Evolutionary conservation across 345 rosid genomes (phyloP).

Genomic region (Turritis glabra): DNA sequence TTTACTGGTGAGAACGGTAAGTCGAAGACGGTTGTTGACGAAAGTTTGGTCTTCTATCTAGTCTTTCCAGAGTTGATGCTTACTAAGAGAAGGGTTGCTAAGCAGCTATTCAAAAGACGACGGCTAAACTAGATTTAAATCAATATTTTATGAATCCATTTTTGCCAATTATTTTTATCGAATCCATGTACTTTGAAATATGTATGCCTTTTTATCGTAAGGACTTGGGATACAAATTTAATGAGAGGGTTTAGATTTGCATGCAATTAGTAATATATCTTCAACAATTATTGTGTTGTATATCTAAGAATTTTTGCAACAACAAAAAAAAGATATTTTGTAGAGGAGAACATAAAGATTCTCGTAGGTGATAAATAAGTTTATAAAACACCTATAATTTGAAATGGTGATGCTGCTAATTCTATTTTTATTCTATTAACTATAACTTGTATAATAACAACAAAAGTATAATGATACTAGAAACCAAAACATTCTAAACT

Average conservation of each 20-base stretch:
- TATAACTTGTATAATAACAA: background rate
- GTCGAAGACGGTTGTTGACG: no score
- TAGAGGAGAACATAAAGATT: background rate
- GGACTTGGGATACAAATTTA: background rate
- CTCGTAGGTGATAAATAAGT: background rate
- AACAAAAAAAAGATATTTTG: no score
- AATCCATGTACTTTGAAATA: no score
- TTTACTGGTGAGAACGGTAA: background rate
- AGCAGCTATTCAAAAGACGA: no score
- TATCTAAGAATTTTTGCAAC: background rate
- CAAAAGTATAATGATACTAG: background rate
- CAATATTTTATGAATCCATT: no score
- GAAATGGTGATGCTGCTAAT: background rate
- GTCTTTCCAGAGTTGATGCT: background rate
- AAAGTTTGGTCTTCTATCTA: background rate
- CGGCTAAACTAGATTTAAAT: no score
- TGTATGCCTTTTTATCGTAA: background rate
- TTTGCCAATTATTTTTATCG: no score
- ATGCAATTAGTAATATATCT: background rate
- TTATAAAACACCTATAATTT: background rate
- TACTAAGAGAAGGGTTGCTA: no score
- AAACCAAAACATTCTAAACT: slow-evolving; percentile 9
- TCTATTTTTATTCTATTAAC: background rate
- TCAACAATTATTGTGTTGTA: background rate
- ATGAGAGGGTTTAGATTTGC: background rate